phyloP scores from a whole-genome alignment of 495 filamentous ascomycete species.

The Trichoderma virens region DNA sequence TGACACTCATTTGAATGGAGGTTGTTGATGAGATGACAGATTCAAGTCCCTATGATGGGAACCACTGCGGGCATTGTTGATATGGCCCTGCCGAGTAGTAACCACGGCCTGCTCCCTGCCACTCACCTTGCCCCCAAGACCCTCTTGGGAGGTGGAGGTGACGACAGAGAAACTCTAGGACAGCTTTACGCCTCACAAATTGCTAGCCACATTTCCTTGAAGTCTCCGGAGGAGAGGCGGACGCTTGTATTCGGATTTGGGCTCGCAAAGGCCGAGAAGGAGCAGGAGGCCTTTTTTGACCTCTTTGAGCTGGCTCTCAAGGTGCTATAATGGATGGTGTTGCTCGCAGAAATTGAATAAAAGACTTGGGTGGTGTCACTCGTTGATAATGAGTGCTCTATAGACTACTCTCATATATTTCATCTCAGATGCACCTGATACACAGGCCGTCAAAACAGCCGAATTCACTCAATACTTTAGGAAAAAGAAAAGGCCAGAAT shows the following conservation, averaged over 20 bases:
- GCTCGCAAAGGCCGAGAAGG: constrained; percentile 52
- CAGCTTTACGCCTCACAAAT: constrained; percentile 87
- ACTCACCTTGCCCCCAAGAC: constrained; percentile 79
- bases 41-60: constrained; percentile 78
- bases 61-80: constrained; percentile 51
- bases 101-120: constrained; percentile 60
- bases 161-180: constrained; percentile 72
- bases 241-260: constrained; percentile 78
- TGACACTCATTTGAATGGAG: neutral
- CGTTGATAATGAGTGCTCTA: too few relatives aligned
- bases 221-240: constrained; percentile 67
- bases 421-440: too few relatives aligned
- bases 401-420: too few relatives aligned
- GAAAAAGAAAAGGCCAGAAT: too few relatives aligned
- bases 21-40: constrained; percentile 36
- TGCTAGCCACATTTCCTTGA: constrained; percentile 65
- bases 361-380: too few relatives aligned
- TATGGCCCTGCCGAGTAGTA: constrained; percentile 44
- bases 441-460: too few relatives aligned
- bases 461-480: too few relatives aligned
- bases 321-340: constrained; percentile 26
- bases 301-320: constrained; percentile 72
- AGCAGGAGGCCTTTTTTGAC: constrained; percentile 71
- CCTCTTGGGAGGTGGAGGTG: constrained; percentile 72
- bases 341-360: neutral